phyloP scores from a whole-genome alignment of 371 early-diverging fungal genomes.

The Mortierella sp. region DNA sequence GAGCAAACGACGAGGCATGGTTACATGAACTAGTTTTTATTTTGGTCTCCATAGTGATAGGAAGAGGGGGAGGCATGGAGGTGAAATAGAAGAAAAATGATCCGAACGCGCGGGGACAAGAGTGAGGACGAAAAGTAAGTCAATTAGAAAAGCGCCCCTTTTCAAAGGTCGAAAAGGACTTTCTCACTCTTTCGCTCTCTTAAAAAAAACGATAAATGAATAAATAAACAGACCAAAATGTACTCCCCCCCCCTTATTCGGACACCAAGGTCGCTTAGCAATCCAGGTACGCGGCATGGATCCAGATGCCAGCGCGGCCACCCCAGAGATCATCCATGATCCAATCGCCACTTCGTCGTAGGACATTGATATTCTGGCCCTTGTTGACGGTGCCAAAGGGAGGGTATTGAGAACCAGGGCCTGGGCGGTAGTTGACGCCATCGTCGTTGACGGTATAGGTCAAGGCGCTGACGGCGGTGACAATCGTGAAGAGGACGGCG shows the following conservation, averaged over 20 bases:
- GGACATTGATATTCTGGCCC: background rate
- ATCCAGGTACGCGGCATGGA: background rate
- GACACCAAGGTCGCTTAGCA: background rate
- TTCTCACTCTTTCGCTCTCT: no score
- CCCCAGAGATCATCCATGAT: background rate
- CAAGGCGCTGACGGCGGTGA: background rate
- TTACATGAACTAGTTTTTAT: no score
- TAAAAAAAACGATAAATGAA: background rate
- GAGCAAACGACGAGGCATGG: no score
- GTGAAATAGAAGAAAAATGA: no score
- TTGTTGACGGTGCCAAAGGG: background rate
- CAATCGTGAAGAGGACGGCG: background rate
- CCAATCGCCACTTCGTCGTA: background rate
- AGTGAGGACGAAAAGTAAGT: no score
- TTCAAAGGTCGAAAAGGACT: no score
- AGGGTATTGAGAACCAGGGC: background rate
- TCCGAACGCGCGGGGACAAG: no score
- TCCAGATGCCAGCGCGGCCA: background rate
- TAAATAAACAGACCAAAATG: background rate
- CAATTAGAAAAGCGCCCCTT: no score
- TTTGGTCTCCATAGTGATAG: no score
- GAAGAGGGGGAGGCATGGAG: no score
- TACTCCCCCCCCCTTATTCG: background rate
- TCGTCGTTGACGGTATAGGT: background rate
- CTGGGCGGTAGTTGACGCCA: background rate